phyloP scores from a whole-genome alignment of 2,329 filamentous ascomycete genomes.

The Cladophialophora exuberans region DNA sequence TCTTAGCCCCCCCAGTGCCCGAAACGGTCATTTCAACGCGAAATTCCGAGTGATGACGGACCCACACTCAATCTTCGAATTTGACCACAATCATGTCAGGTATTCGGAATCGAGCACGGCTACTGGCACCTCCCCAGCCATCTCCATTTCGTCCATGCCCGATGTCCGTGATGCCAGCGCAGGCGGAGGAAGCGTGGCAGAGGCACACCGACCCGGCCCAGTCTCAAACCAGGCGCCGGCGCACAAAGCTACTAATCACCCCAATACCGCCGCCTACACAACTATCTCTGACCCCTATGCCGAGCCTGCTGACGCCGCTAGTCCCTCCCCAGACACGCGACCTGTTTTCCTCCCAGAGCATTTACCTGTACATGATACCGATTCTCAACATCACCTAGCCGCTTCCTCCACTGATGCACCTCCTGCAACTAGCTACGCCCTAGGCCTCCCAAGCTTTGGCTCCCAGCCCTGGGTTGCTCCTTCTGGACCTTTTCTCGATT shows the following conservation, averaged over 20 bases:
- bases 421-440: constrained; percentile 24
- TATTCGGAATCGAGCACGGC: constrained; percentile 26
- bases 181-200: constrained; percentile 1
- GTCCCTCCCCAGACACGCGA: constrained; percentile 29
- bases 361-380: constrained; percentile 21
- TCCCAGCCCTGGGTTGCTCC: constrained; percentile 26
- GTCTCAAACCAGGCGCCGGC: background rate
- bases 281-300: constrained; percentile 21
- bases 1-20: background rate
- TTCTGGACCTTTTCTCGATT: constrained; percentile 25
- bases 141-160: constrained; percentile 27
- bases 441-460: constrained; percentile 28
- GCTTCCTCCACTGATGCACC: constrained; percentile 23
- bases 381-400: constrained; percentile 23
- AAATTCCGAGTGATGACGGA: constrained; percentile 31
- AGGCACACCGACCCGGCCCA: constrained; percentile 9
- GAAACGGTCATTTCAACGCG: constrained; percentile 12
- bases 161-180: constrained; percentile 15
- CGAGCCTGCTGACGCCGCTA: constrained; percentile 32
- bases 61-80: constrained; percentile 25
- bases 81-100: constrained; percentile 24
- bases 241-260: constrained; percentile 28
- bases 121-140: constrained; percentile 29
- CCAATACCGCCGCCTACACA: constrained; percentile 11
- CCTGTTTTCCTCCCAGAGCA: constrained; percentile 19